Evolutionary conservation across 2,329 filamentous ascomycete species (phyloP).

Genomic region (Aspergillus unguis): DNA sequence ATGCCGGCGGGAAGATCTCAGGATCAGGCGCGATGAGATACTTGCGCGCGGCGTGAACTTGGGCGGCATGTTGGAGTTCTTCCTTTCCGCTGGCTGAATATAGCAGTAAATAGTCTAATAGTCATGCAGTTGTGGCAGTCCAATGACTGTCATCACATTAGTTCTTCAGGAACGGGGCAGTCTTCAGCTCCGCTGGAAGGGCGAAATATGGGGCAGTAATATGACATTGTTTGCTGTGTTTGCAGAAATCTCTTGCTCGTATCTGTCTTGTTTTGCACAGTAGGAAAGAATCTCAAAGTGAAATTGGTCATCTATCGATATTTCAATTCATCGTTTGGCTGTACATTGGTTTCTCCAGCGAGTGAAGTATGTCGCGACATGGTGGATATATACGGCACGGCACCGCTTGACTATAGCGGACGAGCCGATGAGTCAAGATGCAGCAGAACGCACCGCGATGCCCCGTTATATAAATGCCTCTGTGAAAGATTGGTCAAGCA

Average conservation of each 20-base stretch:
- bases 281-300: not conserved
- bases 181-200: not conserved
- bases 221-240: slow-evolving; percentile 14
- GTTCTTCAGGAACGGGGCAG: too few species aligned
- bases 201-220: not conserved
- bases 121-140: not conserved
- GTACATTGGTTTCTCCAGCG: too few species aligned
- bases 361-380: too few species aligned
- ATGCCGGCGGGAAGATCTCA: slow-evolving; percentile 18
- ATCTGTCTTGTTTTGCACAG: not conserved
- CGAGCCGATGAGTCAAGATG: not conserved
- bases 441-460: too few species aligned
- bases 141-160: not conserved
- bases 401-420: not conserved
- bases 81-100: not conserved
- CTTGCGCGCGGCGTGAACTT: slow-evolving; percentile 10
- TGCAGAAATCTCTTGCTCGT: slow-evolving; percentile 4
- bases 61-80: not conserved
- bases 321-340: not conserved
- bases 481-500: not conserved
- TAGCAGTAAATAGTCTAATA: not conserved
- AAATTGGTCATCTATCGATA: not conserved
- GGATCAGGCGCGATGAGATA: slow-evolving; percentile 9
- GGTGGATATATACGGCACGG: not conserved
- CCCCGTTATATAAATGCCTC: not conserved